A percentile compares a stretch with the other conserved stretches of the same genome.
Evolutionary conservation across 768 basidiomycete genomes (phyloP).

Genomic region (Suillus cothurnatus): DNA sequence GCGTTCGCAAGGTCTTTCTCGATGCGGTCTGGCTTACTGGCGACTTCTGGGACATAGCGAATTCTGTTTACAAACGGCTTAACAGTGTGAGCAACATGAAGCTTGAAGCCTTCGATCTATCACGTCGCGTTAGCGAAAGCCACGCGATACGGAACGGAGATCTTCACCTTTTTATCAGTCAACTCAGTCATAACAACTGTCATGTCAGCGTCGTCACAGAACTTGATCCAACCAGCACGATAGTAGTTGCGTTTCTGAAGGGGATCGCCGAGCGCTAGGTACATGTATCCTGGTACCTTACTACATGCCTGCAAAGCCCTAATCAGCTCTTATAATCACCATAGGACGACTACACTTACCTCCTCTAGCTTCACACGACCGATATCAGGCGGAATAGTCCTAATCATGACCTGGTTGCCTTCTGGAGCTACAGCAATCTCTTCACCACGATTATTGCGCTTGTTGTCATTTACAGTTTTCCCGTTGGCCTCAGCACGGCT

Average conservation of each 20-base stretch:
- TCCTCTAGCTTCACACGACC: slow-evolving; percentile 89
- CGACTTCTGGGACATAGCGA: slow-evolving; percentile 80
- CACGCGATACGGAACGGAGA: slow-evolving; percentile 9
- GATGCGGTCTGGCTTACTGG: slow-evolving; percentile 78
- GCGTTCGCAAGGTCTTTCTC: slow-evolving; percentile 80
- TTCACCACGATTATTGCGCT: slow-evolving; percentile 61
- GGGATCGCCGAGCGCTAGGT: slow-evolving; percentile 91
- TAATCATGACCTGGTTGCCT: slow-evolving; percentile 91
- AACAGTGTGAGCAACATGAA: slow-evolving; percentile 83
- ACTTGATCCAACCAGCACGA: slow-evolving; percentile 92
- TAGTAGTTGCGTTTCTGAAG: slow-evolving; percentile 92
- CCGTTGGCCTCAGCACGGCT: slow-evolving; percentile 61
- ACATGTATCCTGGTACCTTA: slow-evolving; percentile 78
- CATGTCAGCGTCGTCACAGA: slow-evolving; percentile 86
- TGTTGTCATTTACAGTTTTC: slow-evolving; percentile 47
- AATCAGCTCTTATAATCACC: slow-evolving; percentile 9
- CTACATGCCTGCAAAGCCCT: slow-evolving; percentile 60
- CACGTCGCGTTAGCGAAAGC: slow-evolving; percentile 12
- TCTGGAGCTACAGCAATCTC: slow-evolving; percentile 73
- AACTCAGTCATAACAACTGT: slow-evolving; percentile 66
- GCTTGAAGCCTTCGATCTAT: slow-evolving; percentile 93
- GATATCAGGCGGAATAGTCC: slow-evolving; percentile 93
- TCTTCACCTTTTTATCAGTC: slow-evolving; percentile 79
- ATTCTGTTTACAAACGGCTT: slow-evolving; percentile 78
- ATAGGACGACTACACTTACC: slow-evolving; percentile 44